Conservation (phyloP, 331 rosid species). For the Quercus phellos region DNA sequence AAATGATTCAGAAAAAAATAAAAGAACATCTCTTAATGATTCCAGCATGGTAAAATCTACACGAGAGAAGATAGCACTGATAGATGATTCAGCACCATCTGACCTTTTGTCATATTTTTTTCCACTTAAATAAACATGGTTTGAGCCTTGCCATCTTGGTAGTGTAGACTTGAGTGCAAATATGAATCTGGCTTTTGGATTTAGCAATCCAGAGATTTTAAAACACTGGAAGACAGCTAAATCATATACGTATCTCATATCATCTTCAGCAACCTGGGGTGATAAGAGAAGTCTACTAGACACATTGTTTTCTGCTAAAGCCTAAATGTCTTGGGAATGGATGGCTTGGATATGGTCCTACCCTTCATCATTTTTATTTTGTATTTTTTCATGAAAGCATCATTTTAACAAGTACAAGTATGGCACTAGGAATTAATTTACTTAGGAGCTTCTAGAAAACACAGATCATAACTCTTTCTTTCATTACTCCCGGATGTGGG, state of each 20-base stretch:
- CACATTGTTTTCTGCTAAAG: background rate
- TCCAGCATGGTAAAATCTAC: background rate
- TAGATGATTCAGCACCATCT: background rate
- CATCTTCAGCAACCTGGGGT: background rate
- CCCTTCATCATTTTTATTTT: background rate
- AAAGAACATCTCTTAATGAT: background rate
- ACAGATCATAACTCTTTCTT: background rate
- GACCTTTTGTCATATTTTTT: background rate
- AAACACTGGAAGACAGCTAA: background rate
- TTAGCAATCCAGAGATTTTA: background rate
- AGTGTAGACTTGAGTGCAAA: too few species aligned
- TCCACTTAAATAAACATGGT: too few species aligned
- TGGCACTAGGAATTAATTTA: background rate
- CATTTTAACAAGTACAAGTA: background rate
- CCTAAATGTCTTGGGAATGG: background rate
- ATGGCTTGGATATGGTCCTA: background rate
- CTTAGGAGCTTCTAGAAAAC: background rate
- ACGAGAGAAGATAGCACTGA: background rate
- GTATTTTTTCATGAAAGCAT: background rate
- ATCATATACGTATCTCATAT: background rate
- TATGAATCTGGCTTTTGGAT: background rate
- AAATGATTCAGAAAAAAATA: background rate
- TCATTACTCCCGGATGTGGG: background rate
- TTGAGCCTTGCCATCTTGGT: too few species aligned
- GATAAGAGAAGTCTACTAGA: background rate